A percentile compares a stretch with the other conserved stretches of the same genome.
phyloP scores from a whole-genome alignment of 495 filamentous ascomycete genomes.

The Penicillium tannophilum region DNA sequence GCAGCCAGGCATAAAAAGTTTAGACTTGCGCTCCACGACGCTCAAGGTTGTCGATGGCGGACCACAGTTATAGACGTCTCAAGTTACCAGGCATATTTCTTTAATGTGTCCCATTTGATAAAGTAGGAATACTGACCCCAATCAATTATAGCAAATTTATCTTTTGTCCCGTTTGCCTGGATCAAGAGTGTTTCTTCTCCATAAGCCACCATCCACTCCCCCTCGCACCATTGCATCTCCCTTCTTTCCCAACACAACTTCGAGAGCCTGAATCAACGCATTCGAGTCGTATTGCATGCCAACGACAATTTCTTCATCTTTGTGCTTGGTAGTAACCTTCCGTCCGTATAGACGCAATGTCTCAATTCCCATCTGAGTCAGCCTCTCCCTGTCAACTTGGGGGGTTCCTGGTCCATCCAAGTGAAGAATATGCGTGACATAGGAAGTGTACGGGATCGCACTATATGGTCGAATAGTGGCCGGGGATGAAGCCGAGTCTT shows the following conservation, averaged over 20 bases:
- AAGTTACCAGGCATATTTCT: no score
- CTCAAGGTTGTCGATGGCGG: no score
- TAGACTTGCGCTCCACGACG: background rate
- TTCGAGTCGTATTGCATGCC: conserved; percentile 77
- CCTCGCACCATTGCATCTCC: conserved; percentile 54
- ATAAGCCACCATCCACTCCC: conserved; percentile 48
- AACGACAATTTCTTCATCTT: conserved; percentile 28
- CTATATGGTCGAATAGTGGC: conserved; percentile 14
- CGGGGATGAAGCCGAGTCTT: conserved; percentile 13
- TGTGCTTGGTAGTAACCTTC: conserved; percentile 45
- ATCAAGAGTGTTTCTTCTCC: conserved; percentile 70
- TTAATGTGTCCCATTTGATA: no score
- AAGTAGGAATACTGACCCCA: no score
- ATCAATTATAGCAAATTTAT: background rate
- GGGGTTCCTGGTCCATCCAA: conserved; percentile 74
- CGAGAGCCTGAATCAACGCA: conserved; percentile 73
- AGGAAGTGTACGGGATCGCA: conserved; percentile 47
- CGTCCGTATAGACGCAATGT: conserved; percentile 75
- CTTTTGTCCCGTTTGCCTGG: conserved; percentile 32
- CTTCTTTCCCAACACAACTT: conserved; percentile 72
- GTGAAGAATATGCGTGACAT: conserved; percentile 85
- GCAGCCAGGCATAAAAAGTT: background rate
- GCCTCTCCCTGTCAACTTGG: conserved; percentile 63
- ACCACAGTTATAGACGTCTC: no score
- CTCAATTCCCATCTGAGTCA: conserved; percentile 71